phyloP scores from a whole-genome alignment of 305 asterid species.

The Fraxinus nigra region DNA sequence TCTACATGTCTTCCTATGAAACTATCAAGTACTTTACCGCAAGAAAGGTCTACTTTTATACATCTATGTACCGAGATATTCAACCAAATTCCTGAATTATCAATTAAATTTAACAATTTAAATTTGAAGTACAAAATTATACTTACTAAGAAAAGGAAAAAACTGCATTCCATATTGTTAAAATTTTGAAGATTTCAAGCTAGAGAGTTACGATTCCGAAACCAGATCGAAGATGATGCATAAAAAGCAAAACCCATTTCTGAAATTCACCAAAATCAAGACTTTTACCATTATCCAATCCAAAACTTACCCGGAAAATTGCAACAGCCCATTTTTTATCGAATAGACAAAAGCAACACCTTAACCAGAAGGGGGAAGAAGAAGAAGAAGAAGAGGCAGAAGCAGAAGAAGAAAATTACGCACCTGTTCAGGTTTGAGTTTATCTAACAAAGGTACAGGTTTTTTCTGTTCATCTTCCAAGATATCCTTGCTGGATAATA shows the following conservation, averaged over 20 bases:
- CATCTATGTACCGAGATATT: background rate
- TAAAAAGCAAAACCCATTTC: background rate
- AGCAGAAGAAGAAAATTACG: background rate
- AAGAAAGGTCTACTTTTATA: background rate
- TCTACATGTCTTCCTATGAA: background rate
- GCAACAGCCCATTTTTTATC: background rate
- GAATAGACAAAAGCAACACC: background rate
- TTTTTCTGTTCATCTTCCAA: conserved; percentile 43
- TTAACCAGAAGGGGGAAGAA: background rate
- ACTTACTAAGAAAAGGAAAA: background rate
- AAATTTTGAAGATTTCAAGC: background rate
- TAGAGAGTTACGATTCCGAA: conserved; percentile 1
- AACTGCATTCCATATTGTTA: background rate
- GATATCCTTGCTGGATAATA: conserved; percentile 56
- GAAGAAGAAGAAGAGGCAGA: background rate
- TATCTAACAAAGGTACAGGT: conserved; percentile 35
- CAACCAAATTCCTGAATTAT: background rate
- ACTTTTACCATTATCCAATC: background rate
- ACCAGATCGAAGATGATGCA: background rate
- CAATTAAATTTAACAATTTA: background rate
- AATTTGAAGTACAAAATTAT: background rate
- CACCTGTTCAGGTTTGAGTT: conserved; percentile 41
- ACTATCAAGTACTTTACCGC: background rate
- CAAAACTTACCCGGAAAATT: background rate
- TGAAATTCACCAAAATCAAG: background rate